Base-by-base conservation (phyloP, 2,329 filamentous ascomycete species). In the Colletotrichum sp. region DNA sequence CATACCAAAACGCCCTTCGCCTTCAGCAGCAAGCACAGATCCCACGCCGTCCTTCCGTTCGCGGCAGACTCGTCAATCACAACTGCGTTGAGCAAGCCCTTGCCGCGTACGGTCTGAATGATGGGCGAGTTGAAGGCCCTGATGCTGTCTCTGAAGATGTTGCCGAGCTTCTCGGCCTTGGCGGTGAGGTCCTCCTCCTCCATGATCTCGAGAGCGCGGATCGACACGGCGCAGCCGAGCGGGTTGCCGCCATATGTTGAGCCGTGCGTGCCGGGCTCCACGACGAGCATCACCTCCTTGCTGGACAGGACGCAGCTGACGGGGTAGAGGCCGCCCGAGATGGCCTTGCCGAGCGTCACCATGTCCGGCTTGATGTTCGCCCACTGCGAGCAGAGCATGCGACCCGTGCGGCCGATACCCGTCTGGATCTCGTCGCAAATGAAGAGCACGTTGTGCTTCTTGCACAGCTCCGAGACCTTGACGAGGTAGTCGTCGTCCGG, bases 341-440 rank as follows among this genome's bases (percentile, higher is more conserved):
- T 98, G 80, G 97, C 97, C 89, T 99, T 99, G 83, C 97, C 97
- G 39, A 99, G 92, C 64, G 98, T 94, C 28, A 99, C 94, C 82
- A 99, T 91, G 84, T 99, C 97, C 52, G 96, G 97, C 89, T 96
- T 98, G 89, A 99, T 96, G 80, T 94, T 95, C 72, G 95, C 94
- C 96, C 97, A 99, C 87, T 99, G 93, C 82, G 95, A 94, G 90
- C 96, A 98, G 71, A 99, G 92, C 88, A 99, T 94, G 82, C 94
- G 95, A 69, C 97, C 97, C 21, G 97, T 99, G 78, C 97, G 94
- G 71, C 96, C 97, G 83, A 99, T 98, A 79, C 96, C 96, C 7
- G 97, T 99, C 87, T 99, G 97, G 82, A 99, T 98, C 90, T 99
- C 97, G 84, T 99, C 97, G 85, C 95, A 98, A 85, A 99, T 99